Percentiles rank a stretch among this genome's conserved stretches.
Conservation (phyloP, 768 basidiomycete genomes). For the Psilocybe cubensis region DNA sequence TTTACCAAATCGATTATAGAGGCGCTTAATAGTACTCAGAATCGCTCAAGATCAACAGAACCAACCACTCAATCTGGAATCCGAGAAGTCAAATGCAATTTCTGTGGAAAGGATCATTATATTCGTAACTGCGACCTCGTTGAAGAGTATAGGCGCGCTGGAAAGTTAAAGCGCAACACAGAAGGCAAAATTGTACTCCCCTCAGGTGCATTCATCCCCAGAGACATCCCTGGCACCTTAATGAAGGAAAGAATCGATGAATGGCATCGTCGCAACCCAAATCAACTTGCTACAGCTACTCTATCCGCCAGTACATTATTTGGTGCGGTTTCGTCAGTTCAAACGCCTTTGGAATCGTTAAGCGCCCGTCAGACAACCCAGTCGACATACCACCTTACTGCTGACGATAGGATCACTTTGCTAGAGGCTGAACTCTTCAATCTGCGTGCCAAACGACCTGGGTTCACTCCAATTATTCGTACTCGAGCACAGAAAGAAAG, state of each 20-base stretch:
- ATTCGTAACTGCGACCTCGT: slow-evolving; percentile 25
- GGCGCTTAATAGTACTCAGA: too few species aligned
- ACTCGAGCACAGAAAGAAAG: too few species aligned
- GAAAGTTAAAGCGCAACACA: slow-evolving; percentile 22
- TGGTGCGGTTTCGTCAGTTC: too few species aligned
- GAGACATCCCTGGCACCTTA: slow-evolving; percentile 10
- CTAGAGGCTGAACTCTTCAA: background rate
- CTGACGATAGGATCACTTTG: background rate
- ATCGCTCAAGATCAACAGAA: too few species aligned
- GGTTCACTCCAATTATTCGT: slow-evolving; percentile 18
- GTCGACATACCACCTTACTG: background rate
- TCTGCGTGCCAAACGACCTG: background rate
- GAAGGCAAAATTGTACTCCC: slow-evolving; percentile 25
- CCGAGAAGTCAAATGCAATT: too few species aligned
- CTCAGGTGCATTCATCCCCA: slow-evolving; percentile 22
- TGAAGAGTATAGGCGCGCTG: slow-evolving; percentile 17
- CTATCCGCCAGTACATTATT: background rate
- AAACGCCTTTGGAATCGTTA: too few species aligned
- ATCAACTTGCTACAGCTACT: slow-evolving; percentile 12
- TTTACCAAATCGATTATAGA: too few species aligned
- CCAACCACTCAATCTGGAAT: too few species aligned
- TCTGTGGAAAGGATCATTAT: slow-evolving; percentile 25
- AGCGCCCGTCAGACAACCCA: too few species aligned
- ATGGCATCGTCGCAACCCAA: slow-evolving; percentile 19
- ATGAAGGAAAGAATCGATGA: slow-evolving; percentile 16